Evolutionary conservation across 768 basidiomycete genomes (phyloP), one percentile per base, ranked within the genome.

Genomic region (Candolleomyces efflorescens): DNA sequence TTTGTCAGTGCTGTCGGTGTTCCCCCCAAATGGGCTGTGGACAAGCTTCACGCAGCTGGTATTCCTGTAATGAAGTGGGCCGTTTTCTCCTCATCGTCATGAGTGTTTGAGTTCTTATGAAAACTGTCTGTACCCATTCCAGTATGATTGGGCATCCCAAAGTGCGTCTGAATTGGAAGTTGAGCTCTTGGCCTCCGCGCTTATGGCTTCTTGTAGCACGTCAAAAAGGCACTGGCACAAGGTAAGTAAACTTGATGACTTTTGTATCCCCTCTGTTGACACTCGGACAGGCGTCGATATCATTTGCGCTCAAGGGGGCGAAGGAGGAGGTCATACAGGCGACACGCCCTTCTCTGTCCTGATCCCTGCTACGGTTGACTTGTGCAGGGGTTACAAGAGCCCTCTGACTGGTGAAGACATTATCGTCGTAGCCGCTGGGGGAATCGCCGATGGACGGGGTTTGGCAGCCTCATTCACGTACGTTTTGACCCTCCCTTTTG

Each of bases 321-420:
- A 93, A 71, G 92, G 91, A 18, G 92, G 92, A 24, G 92, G 92
- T 12, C 92, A 94, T 73, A 93, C 92, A 0, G 90, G 93, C 41
- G 87, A 91, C 54, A 90, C 81, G 11, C 80, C 89, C 1, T 90
- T 90, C 68, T 89, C 88, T 11, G 81, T 94, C 60, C 81, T 94
- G 27, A 88, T 93, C 52, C 92, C 92, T 9, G 84, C 87, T 0
- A 84, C 86, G 53, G 90, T 93, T 47, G 93, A 94, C 69, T 66
- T 87, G n/a, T 90, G 87, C 72, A 84, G 81, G 66, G 72, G 76
- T 61, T 74, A 76, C 43, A 88, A 78, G 63, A 90, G 86, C 68
- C 89, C 91, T 20, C 71, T 95, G 54, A 93, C 91, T 0, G 89
- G 90, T 27, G 78, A 89, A 60, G 84, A 87, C 24, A 72, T 94